phyloP scores from a whole-genome alignment of 352 stramenopile genomes.

The Pythium periplocum region DNA sequence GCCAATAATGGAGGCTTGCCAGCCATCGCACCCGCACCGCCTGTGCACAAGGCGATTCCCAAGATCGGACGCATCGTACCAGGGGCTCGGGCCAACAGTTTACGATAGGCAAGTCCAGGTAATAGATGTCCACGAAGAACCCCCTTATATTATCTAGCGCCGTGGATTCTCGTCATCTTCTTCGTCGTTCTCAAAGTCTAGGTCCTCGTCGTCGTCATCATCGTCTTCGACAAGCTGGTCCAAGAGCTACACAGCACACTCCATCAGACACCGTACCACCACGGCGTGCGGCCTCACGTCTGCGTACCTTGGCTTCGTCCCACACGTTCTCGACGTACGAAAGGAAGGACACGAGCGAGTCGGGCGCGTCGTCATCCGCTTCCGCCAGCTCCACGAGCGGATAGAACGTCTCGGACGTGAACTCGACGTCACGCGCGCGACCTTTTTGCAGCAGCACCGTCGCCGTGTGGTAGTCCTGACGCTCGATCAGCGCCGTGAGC shows the following conservation, averaged over 20 bases:
- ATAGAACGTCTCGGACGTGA: constrained; percentile 34
- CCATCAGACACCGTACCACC: not conserved
- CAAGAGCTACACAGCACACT: constrained; percentile 16
- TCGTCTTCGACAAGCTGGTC: constrained; percentile 20
- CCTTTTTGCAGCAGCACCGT: constrained; percentile 15
- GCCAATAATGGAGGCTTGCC: constrained; percentile 10
- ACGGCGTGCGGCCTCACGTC: no score
- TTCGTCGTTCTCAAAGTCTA: constrained; percentile 1
- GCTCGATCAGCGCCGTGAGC: constrained; percentile 16
- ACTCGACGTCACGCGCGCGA: constrained; percentile 14
- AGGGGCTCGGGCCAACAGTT: constrained; percentile 27
- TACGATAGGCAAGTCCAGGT: constrained; percentile 2
- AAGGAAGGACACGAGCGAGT: constrained; percentile 53
- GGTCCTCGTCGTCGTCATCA: constrained; percentile 8
- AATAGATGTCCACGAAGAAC: not conserved
- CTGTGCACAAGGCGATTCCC: constrained; percentile 26
- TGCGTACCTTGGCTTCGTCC: constrained; percentile 54
- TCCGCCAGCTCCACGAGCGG: constrained; percentile 43
- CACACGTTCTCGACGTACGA: constrained; percentile 60
- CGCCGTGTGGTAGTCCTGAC: constrained; percentile 16
- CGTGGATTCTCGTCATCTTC: constrained; percentile 1
- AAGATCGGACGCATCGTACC: constrained; percentile 57
- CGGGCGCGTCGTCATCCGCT: constrained; percentile 36
- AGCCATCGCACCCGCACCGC: not conserved
- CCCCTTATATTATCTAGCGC: not conserved